phyloP scores from a whole-genome alignment of 768 basidiomycete genomes.

The Leucocoprinus leucothites region DNA sequence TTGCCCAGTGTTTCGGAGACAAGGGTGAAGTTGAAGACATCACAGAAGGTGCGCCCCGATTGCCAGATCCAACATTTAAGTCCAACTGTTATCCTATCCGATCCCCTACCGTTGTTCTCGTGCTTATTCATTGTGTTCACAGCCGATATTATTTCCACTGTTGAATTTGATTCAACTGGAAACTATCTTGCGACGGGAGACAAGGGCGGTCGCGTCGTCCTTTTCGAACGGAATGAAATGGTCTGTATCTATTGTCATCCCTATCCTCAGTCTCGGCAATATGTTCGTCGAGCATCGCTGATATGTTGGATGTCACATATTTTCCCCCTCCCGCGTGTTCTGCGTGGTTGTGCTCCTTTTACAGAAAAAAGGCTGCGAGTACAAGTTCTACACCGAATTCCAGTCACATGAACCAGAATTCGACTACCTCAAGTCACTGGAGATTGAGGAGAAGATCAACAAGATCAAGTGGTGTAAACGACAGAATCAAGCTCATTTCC shows the following conservation, averaged over 20 bases:
- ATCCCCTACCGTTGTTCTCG: conserved; percentile 1
- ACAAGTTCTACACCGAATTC: conserved; percentile 99
- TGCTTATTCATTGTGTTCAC: conserved; percentile 22
- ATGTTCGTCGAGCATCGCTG: not conserved
- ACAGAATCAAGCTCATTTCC: conserved; percentile 95
- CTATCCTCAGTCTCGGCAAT: conserved; percentile 18
- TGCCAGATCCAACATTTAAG: not conserved
- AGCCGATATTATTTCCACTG: conserved; percentile 99
- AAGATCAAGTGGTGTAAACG: conserved; percentile 99
- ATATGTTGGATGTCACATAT: not conserved
- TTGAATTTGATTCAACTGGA: conserved; percentile 99
- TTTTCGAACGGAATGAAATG: conserved; percentile 98
- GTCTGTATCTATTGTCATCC: conserved; percentile 39
- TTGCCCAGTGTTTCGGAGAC: conserved; percentile 99
- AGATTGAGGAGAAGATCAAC: conserved; percentile 99
- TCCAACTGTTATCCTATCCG: not conserved
- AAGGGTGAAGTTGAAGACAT: conserved; percentile 99
- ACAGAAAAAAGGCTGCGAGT: conserved; percentile 99
- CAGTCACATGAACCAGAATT: conserved; percentile 99
- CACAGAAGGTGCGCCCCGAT: conserved; percentile 76
- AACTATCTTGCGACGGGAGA: conserved; percentile 99
- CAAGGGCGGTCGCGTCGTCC: conserved; percentile 97
- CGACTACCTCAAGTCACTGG: conserved; percentile 98
- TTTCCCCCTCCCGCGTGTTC: conserved; percentile 16
- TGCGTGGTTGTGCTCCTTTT: not conserved